phyloP scores from a whole-genome alignment of 176 grass and related monocot genomes.

The Olyra latifolia region DNA sequence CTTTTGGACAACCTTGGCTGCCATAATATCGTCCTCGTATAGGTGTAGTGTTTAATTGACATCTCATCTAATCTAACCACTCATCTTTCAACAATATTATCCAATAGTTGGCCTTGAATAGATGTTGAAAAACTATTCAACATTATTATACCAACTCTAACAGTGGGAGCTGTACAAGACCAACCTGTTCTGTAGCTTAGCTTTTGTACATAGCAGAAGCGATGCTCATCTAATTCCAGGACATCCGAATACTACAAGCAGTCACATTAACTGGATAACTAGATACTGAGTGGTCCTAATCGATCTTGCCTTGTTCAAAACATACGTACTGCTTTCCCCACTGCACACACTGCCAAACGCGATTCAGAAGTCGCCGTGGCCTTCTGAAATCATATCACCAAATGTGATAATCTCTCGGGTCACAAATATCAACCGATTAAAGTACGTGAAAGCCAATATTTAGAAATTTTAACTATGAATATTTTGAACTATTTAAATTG shows the following conservation, averaged over 20 bases:
- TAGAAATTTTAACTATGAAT: too few relatives aligned
- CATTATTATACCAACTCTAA: background rate
- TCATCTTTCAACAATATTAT: background rate
- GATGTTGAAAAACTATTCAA: background rate
- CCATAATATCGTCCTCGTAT: background rate
- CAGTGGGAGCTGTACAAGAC: background rate
- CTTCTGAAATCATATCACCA: background rate
- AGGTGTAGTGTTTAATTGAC: background rate
- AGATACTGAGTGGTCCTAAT: background rate
- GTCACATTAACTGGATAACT: too few relatives aligned
- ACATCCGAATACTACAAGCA: conserved; percentile 3
- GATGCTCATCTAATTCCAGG: background rate
- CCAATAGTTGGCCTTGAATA: background rate
- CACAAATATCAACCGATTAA: too few relatives aligned
- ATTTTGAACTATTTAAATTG: too few relatives aligned
- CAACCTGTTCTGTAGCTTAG: background rate
- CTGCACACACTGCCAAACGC: background rate
- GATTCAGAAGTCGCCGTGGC: background rate
- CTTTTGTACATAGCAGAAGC: background rate
- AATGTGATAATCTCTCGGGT: too few relatives aligned
- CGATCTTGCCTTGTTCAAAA: background rate
- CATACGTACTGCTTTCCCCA: background rate
- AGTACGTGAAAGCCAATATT: too few relatives aligned
- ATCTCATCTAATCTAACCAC: conserved; percentile 2
- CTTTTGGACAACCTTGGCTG: background rate